phyloP scores from a whole-genome alignment of 2,329 filamentous ascomycete genomes.

The Didymella glomerata region DNA sequence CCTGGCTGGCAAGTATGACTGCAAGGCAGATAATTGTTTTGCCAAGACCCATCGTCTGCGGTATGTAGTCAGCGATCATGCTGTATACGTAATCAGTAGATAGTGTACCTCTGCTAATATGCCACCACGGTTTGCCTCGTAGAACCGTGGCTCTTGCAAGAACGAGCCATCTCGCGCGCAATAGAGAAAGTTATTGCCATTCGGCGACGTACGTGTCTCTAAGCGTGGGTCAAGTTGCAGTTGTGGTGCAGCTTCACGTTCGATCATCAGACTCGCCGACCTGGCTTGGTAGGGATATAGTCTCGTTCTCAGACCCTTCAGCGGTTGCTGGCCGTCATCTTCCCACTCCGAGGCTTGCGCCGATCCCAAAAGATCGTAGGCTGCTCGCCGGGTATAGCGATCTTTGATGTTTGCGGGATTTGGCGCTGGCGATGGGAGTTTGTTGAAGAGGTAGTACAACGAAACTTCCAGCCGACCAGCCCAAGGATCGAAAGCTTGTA shows the following conservation, averaged over 20 bases:
- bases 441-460: slow-evolving; percentile 77
- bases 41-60: slow-evolving; percentile 72
- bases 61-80: not conserved
- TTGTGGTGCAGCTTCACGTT: slow-evolving; percentile 74
- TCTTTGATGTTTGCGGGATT: slow-evolving; percentile 59
- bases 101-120: slow-evolving; percentile 70
- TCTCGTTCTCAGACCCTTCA: slow-evolving; percentile 68
- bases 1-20: slow-evolving; percentile 75
- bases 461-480: slow-evolving; percentile 59
- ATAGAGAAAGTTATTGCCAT: slow-evolving; percentile 72
- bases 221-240: slow-evolving; percentile 78
- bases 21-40: slow-evolving; percentile 87
- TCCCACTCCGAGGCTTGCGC: slow-evolving; percentile 43
- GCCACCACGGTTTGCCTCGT: slow-evolving; percentile 78
- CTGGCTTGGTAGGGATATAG: slow-evolving; percentile 82
- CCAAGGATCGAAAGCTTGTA: slow-evolving; percentile 51
- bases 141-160: slow-evolving; percentile 71
- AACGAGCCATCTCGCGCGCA: slow-evolving; percentile 71
- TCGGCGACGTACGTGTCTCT: slow-evolving; percentile 66
- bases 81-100: not conserved
- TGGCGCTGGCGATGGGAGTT: slow-evolving; percentile 72
- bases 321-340: slow-evolving; percentile 34
- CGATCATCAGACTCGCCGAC: slow-evolving; percentile 83
- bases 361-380: slow-evolving; percentile 63
- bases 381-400: slow-evolving; percentile 61